These are phyloP conservation scores for Fraxinus sp. DNA, from an alignment of 305 asterid species.

Conservation along the genomic window DNA sequence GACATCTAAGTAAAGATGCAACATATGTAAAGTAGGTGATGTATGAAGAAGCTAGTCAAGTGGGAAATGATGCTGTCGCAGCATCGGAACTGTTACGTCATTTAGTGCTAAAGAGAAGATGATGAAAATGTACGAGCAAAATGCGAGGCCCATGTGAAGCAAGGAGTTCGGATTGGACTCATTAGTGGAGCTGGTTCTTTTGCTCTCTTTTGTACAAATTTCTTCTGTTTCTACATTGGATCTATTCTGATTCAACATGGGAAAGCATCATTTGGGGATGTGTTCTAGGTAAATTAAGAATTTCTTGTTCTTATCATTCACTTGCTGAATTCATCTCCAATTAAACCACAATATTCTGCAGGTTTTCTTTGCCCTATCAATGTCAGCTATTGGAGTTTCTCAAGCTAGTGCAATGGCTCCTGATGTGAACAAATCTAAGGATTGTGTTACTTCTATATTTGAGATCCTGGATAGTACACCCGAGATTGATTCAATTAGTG, in stretches of 20 bases:
- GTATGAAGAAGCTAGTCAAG: slow-evolving; percentile 55
- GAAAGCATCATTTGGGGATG: slow-evolving; percentile 37
- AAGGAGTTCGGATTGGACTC: slow-evolving; percentile 36
- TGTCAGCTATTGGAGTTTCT: slow-evolving; percentile 44
- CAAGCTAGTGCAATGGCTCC: slow-evolving; percentile 36
- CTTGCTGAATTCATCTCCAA: neutral
- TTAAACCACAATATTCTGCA: slow-evolving; percentile 21
- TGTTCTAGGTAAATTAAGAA: slow-evolving; percentile 39
- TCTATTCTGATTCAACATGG: slow-evolving; percentile 43
- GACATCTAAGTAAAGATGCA: neutral
- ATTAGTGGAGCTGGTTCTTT: slow-evolving; percentile 47
- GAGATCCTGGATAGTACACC: slow-evolving; percentile 49
- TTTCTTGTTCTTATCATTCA: neutral
- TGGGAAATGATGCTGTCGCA: slow-evolving; percentile 59
- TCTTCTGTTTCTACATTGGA: slow-evolving; percentile 52
- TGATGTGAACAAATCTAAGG: slow-evolving; percentile 45
- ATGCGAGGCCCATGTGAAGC: slow-evolving; percentile 33
- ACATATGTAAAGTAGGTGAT: slow-evolving; percentile 24
- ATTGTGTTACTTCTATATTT: slow-evolving; percentile 49
- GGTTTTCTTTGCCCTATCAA: slow-evolving; percentile 60
- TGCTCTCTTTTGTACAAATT: slow-evolving; percentile 31
- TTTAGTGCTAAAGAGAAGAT: slow-evolving; percentile 55
- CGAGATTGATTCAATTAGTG: slow-evolving; percentile 46
- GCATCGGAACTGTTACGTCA: slow-evolving; percentile 58
- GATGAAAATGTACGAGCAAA: slow-evolving; percentile 46